Evolutionary conservation across 176 grass and related monocot genomes (phyloP).

Genomic region (Panicum miliaceum): DNA sequence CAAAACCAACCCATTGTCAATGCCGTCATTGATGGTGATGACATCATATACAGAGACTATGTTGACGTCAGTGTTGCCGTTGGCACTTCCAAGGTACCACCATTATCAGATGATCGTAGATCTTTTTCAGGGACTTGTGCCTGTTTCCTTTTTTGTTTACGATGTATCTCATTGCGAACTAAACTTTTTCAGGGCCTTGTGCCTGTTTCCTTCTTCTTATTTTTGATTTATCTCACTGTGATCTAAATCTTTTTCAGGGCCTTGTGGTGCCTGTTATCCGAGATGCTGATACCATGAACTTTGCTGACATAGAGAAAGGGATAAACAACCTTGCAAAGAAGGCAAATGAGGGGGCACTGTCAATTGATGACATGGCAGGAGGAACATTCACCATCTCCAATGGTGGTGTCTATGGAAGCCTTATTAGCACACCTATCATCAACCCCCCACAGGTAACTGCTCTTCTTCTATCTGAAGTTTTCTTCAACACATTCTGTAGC

Average conservation of each 20-base stretch:
- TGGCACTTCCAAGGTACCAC: constrained; percentile 82
- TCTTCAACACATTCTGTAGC: background rate
- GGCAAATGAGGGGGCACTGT: constrained; percentile 75
- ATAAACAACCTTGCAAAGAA: constrained; percentile 84
- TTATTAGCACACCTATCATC: constrained; percentile 87
- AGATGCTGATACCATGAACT: constrained; percentile 78
- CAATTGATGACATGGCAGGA: constrained; percentile 92
- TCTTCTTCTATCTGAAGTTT: background rate
- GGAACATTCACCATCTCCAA: constrained; percentile 93
- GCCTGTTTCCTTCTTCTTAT: background rate
- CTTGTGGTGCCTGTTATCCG: constrained; percentile 83
- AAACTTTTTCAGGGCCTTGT: too few species aligned
- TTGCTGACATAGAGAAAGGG: constrained; percentile 84
- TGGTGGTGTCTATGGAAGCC: constrained; percentile 86
- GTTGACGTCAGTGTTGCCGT: constrained; percentile 92
- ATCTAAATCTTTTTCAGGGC: constrained; percentile 52
- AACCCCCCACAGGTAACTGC: constrained; percentile 75
- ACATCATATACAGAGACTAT: constrained; percentile 97
- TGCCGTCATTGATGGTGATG: constrained; percentile 95
- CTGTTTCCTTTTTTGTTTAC: too few species aligned
- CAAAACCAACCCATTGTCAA: constrained; percentile 95
- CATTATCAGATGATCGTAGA: background rate
- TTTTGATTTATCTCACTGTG: background rate
- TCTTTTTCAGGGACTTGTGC: too few species aligned
- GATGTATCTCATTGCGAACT: too few species aligned